phyloP scores from a whole-genome alignment of 805 yeast species.

The Candida adriatica region DNA sequence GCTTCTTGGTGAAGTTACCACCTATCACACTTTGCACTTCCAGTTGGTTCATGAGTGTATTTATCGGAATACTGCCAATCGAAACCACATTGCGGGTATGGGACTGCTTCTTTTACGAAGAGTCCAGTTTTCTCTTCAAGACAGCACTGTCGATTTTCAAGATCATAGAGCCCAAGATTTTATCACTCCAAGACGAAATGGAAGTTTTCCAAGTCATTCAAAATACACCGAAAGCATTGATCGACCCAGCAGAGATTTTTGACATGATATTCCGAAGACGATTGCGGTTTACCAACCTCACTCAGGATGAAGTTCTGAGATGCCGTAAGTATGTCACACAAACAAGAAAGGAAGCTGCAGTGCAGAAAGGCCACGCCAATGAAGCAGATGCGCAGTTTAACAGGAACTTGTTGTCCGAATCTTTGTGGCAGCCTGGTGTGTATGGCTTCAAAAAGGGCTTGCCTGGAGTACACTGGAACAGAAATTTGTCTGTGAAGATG shows the following conservation, averaged over 20 bases:
- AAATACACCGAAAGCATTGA: slow-evolving; percentile 62
- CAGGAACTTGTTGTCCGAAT: slow-evolving; percentile 23
- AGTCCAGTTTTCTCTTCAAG: slow-evolving; percentile 78
- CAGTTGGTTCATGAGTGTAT: slow-evolving; percentile 98
- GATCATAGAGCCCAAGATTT: slow-evolving; percentile 60
- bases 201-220: slow-evolving; percentile 82
- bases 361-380: slow-evolving; percentile 12
- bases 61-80: slow-evolving; percentile 82
- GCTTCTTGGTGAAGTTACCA: slow-evolving; percentile 69
- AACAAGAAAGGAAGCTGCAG: slow-evolving; percentile 38
- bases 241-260: slow-evolving; percentile 64
- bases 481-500: slow-evolving; percentile 48
- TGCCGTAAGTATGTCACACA: slow-evolving; percentile 74
- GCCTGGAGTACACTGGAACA: slow-evolving; percentile 58
- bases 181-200: slow-evolving; percentile 39
- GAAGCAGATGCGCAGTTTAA: slow-evolving; percentile 22
- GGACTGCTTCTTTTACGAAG: slow-evolving; percentile 94
- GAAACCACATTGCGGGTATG: slow-evolving; percentile 85
- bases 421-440: slow-evolving; percentile 31
- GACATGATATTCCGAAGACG: slow-evolving; percentile 71
- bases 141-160: slow-evolving; percentile 76
- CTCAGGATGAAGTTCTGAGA: slow-evolving; percentile 75
- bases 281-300: slow-evolving; percentile 63
- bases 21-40: slow-evolving; percentile 92
- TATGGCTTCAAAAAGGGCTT: slow-evolving; percentile 35